A percentile compares a stretch with the other conserved stretches of the same genome.
These are phyloP conservation scores for Mallotus repandus DNA, from an alignment of 441 rosid genomes.

Conservation along the genomic window DNA sequence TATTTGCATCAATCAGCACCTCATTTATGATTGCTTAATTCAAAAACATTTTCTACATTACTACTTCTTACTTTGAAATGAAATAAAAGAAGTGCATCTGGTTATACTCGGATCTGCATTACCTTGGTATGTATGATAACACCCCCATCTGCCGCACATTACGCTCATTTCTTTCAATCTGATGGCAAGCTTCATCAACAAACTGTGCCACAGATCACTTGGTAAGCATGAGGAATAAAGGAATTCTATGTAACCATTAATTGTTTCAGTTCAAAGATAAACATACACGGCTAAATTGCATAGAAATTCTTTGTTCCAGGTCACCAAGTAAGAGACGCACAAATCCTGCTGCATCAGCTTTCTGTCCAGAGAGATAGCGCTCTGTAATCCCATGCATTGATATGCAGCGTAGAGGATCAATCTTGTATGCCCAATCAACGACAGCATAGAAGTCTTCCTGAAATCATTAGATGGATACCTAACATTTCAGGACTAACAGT, in stretches of 20 bases:
- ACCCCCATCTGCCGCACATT: constrained; percentile 86
- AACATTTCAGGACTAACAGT: constrained; percentile 20
- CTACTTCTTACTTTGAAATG: not conserved
- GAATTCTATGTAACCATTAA: constrained; percentile 1
- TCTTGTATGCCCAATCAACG: constrained; percentile 99
- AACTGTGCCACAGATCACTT: constrained; percentile 52
- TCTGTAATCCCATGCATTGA: constrained; percentile 99
- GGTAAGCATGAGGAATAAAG: constrained; percentile 23
- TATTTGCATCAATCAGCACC: not conserved
- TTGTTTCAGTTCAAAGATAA: constrained; percentile 16
- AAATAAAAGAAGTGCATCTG: not conserved
- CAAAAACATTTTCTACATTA: not conserved
- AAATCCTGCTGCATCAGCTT: constrained; percentile 99
- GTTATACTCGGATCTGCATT: constrained; percentile 12
- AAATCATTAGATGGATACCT: constrained; percentile 31
- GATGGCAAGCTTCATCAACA: constrained; percentile 99
- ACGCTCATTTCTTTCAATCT: constrained; percentile 94
- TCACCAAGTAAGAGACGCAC: constrained; percentile 98
- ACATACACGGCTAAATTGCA: constrained; percentile 91
- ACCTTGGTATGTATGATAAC: constrained; percentile 94
- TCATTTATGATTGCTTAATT: not conserved
- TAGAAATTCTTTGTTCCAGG: constrained; percentile 86
- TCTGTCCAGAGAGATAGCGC: constrained; percentile 95
- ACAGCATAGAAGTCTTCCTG: constrained; percentile 99
- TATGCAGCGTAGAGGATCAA: constrained; percentile 97